Base-by-base conservation (phyloP, 2,329 filamentous ascomycete genomes). In the Epichloe sylvatica region DNA sequence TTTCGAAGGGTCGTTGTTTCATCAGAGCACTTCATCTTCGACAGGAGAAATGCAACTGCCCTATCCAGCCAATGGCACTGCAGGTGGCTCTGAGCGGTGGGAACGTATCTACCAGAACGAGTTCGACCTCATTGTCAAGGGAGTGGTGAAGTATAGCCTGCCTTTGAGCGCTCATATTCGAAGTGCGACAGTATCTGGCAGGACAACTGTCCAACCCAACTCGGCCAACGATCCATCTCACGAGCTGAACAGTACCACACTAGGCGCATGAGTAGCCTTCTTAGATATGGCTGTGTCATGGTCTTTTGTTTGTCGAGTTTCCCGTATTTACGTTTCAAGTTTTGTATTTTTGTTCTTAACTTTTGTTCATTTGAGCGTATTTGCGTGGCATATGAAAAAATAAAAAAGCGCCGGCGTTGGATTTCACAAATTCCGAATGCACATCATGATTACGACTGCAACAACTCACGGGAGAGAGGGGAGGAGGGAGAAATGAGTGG, bases 61-160 rank as follows among this genome's bases (percentile, higher is more conserved):
- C 30, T 81, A 84, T 49, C 92, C 92, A 0, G 90, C 91, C 4
- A 98, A 97, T 65, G 82, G 82, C 58, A 97, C 92, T 0, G 82
- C 88, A 42, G 85, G 86, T 39, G 92, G 91, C 8, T 83, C 83
- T 2, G 81, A 85, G 60, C 80, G 90, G 12, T 98, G 92, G 92
- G 88, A 94, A 63, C 78, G 81, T 52, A 90, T 97, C 44, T 74
- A 96, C 46, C 80, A 94, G 55, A 86, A 96, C 64, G 86, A 91
- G 42, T 98, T 97, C 58, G 88, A 96, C 57, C 75, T 98, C 45
- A 91, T 97, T 53, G 78, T 98, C 40, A 83, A 92, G 58, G 92
- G 92, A 21, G 85, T 92, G 13, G 74, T 98, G 57, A 89, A 90
- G 61, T 98, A 98, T 60, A 77, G 71, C 33, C 69, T 83, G 35